Base-by-base conservation (phyloP, 2,329 filamentous ascomycete genomes). In the Pseudogymnoascus sp. region DNA sequence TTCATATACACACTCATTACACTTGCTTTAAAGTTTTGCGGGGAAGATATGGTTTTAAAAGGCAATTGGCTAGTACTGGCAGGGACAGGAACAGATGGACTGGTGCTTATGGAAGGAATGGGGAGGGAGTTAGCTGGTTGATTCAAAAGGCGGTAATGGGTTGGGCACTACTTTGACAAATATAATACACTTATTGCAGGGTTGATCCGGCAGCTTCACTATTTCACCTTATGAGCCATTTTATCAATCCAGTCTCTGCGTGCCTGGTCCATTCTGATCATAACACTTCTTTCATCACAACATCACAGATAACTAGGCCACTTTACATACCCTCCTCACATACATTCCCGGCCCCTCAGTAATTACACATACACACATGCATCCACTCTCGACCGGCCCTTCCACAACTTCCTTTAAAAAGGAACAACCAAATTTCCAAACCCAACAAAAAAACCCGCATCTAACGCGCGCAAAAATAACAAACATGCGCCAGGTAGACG, bases 251-350 rank as follows among this genome's bases (percentile, higher is more conserved):
- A 52, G 26, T 52, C 41, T 48, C n/a, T 30, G 23, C 30, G 41
- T 48, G 41, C 23, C 45, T n/a, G 18, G 30, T 30, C 45, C 23
- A 52, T 52, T 48, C 41, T 28, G n/a, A 48, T 48, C 41, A 48
- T 48, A 48, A 48, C 41, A 48, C 41, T n/a, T 23, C 41, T n/a
- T 48, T 48, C 41, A 18, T 48, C 41, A 48, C 41, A 48, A 48
- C 41, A 48, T 48, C 23, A 48, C 23, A 28, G 41, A 13, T 48
- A 48, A 48, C n/a, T 13, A n/a, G n/a, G 7, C 41, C 6, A 21
- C 41, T 23, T 48, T 48, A 48, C 23, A 28, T 48, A 48, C 41
- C 12, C 39, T 10, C 19, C 41, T 26, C 21, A 28, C 39, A 48
- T 30, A 28, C n/a, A 30, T 48, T 3, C 41, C 23, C 41, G 41